Evolutionary conservation across 1,284 basidiomycete genomes (phyloP), one percentile per base, ranked within the genome.

Genomic region (Mycosarcoma mackinlayi): DNA sequence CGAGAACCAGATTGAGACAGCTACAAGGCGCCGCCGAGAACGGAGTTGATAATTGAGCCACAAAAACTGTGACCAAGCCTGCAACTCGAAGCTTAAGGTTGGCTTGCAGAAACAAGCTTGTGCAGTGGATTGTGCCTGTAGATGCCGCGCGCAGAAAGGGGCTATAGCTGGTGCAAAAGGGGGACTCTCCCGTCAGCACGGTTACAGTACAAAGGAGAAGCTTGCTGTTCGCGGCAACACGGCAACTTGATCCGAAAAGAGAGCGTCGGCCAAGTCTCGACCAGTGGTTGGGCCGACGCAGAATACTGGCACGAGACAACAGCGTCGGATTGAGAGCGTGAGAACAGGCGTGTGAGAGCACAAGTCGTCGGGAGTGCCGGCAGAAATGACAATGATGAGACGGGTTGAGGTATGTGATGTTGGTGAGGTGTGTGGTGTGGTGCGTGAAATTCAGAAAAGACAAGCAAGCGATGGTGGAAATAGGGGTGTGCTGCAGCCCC

Each of bases 401-500:
- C n/a, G n/a, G n/a, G n/a, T n/a, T n/a, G n/a, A n/a, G n/a, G n/a
- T n/a, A 25, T 25, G 39, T 28, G 11, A 44, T 18, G 19, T 16
- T 23, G 44, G 23, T 33, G 44, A 21, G 30, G 16, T 23, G 33
- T 19, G n/a, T 18, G 35, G 18, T 3, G 18, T 28, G 41, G 25
- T 4, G 41, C 18, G 28, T 44, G 41, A 30, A 19, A 19, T 30
- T 19, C 27, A 39, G 37, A 30, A n/a, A 27, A 27, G 21, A 30
- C 27, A 16, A 24, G 14, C 40, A 42, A 27, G 27, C 19, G 35
- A 48, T 8, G 28, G 25, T 13, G 47, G 21, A 31, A 47, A 65
- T 65, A 65, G 62, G 62, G 62, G 62, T 51, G 18, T 6, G 19
- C 13, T 65, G 56, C 62, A 65, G 54, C 34, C 45, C 8, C 10